Conservation (phyloP, 768 basidiomycete species). For the Lactarius indigo region DNA sequence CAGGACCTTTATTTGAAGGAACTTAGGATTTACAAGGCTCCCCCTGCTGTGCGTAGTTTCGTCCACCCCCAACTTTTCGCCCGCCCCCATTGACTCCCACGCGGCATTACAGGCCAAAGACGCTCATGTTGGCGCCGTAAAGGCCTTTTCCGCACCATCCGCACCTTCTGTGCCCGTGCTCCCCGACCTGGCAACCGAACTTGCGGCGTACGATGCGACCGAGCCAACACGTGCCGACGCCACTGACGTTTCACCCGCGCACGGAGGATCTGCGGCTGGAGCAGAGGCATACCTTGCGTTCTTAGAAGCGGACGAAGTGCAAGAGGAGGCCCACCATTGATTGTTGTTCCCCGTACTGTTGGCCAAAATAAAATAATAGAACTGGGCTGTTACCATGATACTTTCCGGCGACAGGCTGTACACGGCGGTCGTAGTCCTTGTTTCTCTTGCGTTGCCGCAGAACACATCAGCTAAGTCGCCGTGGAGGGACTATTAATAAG, state of each 20-base stretch:
- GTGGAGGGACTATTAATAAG: neutral
- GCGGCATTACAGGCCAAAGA: slow-evolving; percentile 65
- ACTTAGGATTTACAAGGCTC: slow-evolving; percentile 85
- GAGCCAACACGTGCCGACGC: slow-evolving; percentile 49
- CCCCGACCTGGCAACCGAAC: slow-evolving; percentile 87
- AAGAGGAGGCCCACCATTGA: slow-evolving; percentile 38
- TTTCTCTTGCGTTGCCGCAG: neutral
- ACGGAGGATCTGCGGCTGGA: slow-evolving; percentile 29
- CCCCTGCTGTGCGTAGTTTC: slow-evolving; percentile 54
- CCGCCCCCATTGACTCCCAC: slow-evolving; percentile 5
- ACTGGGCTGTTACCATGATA: neutral
- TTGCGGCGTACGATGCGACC: slow-evolving; percentile 77
- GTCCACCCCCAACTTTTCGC: neutral
- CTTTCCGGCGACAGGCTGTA: neutral
- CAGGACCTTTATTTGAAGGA: slow-evolving; percentile 91
- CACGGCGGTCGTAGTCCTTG: neutral
- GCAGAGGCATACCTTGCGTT: slow-evolving; percentile 43
- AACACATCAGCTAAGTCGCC: neutral
- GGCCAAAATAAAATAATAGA: slow-evolving; percentile 2
- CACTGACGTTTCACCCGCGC: neutral
- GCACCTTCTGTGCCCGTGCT: slow-evolving; percentile 72
- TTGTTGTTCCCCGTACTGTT: neutral
- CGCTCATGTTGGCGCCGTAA: slow-evolving; percentile 85
- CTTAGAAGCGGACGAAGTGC: slow-evolving; percentile 42
- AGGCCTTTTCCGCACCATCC: slow-evolving; percentile 71